Percentiles rank a stretch among this genome's conserved stretches.
Evolutionary conservation across 306 rosid species (phyloP).

Genomic region (Acacia confusa): DNA sequence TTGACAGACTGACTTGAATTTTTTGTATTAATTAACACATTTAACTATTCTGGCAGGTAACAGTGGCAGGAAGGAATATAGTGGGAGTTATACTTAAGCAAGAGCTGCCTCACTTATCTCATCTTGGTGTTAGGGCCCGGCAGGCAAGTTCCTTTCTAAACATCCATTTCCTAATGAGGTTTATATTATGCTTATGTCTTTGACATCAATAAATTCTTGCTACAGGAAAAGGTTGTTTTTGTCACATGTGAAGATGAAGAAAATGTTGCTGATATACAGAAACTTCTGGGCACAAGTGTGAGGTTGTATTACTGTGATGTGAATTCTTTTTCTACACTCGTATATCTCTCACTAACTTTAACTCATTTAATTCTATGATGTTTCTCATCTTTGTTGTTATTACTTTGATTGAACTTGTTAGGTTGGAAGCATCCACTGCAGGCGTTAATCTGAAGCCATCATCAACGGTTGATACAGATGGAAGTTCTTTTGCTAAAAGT

Average conservation of each 20-base stretch:
- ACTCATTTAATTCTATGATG: constrained; percentile 19
- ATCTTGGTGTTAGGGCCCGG: constrained; percentile 97
- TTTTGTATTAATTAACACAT: constrained; percentile 35
- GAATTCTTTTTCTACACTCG: constrained; percentile 18
- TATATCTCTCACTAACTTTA: constrained; percentile 29
- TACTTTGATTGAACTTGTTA: constrained; percentile 38
- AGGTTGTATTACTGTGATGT: constrained; percentile 52
- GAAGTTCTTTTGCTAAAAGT: constrained; percentile 39
- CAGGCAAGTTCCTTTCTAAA: constrained; percentile 62
- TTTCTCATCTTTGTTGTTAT: constrained; percentile 24
- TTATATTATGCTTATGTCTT: constrained; percentile 18
- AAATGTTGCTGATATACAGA: constrained; percentile 53
- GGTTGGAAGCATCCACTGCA: constrained; percentile 80
- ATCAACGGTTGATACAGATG: constrained; percentile 41
- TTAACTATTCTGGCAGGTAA: constrained; percentile 61
- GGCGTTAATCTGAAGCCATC: constrained; percentile 60
- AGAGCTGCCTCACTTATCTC: constrained; percentile 98
- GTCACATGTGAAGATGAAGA: constrained; percentile 96
- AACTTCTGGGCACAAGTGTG: constrained; percentile 56
- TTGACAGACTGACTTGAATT: neutral
- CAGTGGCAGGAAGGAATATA: constrained; percentile 88
- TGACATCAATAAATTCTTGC: constrained; percentile 30
- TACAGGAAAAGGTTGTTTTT: constrained; percentile 91
- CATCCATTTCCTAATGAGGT: constrained; percentile 9
- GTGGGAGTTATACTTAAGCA: constrained; percentile 85